Percentiles rank a stretch among this genome's conserved stretches.
Conservation (phyloP, 352 stramenopile species). For the Globisporangium solare region DNA sequence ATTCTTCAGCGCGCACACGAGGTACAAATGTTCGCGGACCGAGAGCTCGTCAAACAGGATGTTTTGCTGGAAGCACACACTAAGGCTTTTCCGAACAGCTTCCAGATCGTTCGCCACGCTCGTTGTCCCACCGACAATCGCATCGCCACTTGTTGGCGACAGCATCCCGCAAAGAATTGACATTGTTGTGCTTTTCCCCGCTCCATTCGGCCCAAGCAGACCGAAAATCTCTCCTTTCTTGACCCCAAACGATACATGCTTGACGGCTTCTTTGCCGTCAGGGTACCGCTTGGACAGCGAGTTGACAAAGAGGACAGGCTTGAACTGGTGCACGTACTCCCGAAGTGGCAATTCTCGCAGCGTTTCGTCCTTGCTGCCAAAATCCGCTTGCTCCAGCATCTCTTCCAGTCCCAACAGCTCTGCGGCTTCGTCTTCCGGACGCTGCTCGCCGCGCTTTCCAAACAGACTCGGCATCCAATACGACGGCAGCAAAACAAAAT, state of each 20-base stretch:
- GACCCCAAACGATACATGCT: slow-evolving; percentile 85
- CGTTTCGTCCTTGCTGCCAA: slow-evolving; percentile 42
- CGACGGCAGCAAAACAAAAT: slow-evolving; percentile 85
- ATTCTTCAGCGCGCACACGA: slow-evolving; percentile 66
- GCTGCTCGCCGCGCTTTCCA: slow-evolving; percentile 6
- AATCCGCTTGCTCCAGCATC: slow-evolving; percentile 6
- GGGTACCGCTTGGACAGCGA: slow-evolving; percentile 63
- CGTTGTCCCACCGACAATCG: slow-evolving; percentile 44
- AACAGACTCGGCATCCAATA: slow-evolving; percentile 68
- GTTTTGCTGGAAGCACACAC: slow-evolving; percentile 85
- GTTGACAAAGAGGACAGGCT: slow-evolving; percentile 53
- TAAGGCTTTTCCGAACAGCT: slow-evolving; percentile 62
- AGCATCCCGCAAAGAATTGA: slow-evolving; percentile 94
- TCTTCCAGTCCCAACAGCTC: slow-evolving; percentile 10
- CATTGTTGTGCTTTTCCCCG: slow-evolving; percentile 95
- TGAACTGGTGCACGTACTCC: slow-evolving; percentile 53
- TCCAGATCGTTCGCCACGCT: slow-evolving; percentile 46
- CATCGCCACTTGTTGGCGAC: slow-evolving; percentile 64
- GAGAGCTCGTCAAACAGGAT: slow-evolving; percentile 73
- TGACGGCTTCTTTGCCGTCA: slow-evolving; percentile 74
- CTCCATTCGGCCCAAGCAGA: slow-evolving; percentile 91
- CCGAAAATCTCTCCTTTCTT: slow-evolving; percentile 91
- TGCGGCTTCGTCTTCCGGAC: slow-evolving; percentile 17
- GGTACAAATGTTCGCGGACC: slow-evolving; percentile 65
- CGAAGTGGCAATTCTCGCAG: slow-evolving; percentile 55